A percentile compares a stretch with the other conserved stretches of the same genome.
Evolutionary conservation across 345 rosid species (phyloP).

Genomic region (Camelina sativa): DNA sequence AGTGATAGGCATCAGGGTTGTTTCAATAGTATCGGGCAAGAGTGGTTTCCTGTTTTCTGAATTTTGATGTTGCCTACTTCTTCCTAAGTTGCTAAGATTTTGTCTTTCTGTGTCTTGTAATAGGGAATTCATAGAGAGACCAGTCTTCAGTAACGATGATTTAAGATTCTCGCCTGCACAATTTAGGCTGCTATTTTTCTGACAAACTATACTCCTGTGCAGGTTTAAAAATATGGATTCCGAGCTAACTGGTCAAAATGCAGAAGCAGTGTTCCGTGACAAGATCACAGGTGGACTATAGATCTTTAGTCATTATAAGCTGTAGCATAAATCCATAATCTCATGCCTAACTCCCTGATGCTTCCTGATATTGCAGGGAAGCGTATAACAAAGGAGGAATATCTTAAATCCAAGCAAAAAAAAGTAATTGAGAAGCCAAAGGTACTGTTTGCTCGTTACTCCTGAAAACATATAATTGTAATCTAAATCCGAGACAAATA

Average conservation of each 20-base stretch:
- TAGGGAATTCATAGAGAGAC: slow-evolving; percentile 16
- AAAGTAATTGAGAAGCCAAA: slow-evolving; percentile 75
- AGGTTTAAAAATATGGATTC: slow-evolving; percentile 84
- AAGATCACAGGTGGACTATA: slow-evolving; percentile 62
- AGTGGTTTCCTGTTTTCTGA: not conserved
- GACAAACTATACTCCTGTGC: slow-evolving; percentile 24
- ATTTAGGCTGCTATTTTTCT: slow-evolving; percentile 8
- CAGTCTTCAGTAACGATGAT: not conserved
- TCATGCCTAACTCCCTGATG: slow-evolving; percentile 28
- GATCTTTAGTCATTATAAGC: slow-evolving; percentile 24
- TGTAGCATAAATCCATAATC: not conserved
- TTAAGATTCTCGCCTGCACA: slow-evolving; percentile 4
- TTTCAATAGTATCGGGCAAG: not conserved
- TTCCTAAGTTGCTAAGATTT: slow-evolving; percentile 24
- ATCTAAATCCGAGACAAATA: not conserved
- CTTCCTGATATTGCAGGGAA: slow-evolving; percentile 54
- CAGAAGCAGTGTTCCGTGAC: slow-evolving; percentile 88
- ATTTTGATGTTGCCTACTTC: slow-evolving; percentile 1
- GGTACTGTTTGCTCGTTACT: slow-evolving; percentile 48
- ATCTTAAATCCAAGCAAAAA: slow-evolving; percentile 56
- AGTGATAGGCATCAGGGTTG: slow-evolving; percentile 11
- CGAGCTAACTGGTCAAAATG: slow-evolving; percentile 71
- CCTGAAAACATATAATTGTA: not conserved
- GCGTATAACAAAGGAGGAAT: slow-evolving; percentile 76
- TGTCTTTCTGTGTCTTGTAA: slow-evolving; percentile 16